phyloP scores from a whole-genome alignment of 768 basidiomycete species.

The Termitomyces sp. region DNA sequence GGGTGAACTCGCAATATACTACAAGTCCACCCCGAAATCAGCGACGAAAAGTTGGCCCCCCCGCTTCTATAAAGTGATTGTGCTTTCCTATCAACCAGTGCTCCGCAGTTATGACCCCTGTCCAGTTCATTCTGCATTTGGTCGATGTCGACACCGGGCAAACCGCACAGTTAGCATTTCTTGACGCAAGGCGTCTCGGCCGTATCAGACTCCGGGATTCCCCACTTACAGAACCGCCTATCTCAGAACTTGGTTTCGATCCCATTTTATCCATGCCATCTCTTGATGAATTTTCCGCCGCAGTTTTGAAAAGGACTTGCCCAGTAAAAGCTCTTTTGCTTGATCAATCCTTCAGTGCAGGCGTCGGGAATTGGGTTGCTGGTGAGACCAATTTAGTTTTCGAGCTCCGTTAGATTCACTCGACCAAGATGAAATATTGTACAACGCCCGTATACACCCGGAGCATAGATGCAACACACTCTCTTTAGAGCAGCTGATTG shows the following conservation, averaged over 20 bases:
- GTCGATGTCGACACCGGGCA: conserved; percentile 28
- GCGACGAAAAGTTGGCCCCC: conserved; percentile 56
- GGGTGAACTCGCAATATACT: conserved; percentile 42
- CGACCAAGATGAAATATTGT: conserved; percentile 60
- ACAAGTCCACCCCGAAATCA: conserved; percentile 39
- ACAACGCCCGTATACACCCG: conserved; percentile 70
- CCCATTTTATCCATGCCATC: conserved; percentile 66
- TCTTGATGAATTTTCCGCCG: conserved; percentile 41
- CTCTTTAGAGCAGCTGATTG: conserved; percentile 38
- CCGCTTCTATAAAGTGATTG: conserved; percentile 53
- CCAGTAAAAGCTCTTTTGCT: conserved; percentile 73
- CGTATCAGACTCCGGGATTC: conserved; percentile 57
- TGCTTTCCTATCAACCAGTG: not conserved
- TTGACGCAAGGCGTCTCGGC: conserved; percentile 67
- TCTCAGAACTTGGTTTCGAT: conserved; percentile 72
- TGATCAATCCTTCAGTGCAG: conserved; percentile 77
- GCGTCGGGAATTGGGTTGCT: conserved; percentile 82
- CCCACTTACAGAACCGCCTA: conserved; percentile 61
- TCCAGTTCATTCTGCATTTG: conserved; percentile 63
- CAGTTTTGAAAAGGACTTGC: conserved; percentile 50
- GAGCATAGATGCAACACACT: conserved; percentile 60
- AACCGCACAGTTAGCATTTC: conserved; percentile 55
- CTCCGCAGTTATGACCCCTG: not conserved
- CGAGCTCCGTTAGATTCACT: not conserved
- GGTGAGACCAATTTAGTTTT: conserved; percentile 30